Base-by-base conservation (phyloP, 2,329 filamentous ascomycete species). In the Ophiobolus disseminans region DNA sequence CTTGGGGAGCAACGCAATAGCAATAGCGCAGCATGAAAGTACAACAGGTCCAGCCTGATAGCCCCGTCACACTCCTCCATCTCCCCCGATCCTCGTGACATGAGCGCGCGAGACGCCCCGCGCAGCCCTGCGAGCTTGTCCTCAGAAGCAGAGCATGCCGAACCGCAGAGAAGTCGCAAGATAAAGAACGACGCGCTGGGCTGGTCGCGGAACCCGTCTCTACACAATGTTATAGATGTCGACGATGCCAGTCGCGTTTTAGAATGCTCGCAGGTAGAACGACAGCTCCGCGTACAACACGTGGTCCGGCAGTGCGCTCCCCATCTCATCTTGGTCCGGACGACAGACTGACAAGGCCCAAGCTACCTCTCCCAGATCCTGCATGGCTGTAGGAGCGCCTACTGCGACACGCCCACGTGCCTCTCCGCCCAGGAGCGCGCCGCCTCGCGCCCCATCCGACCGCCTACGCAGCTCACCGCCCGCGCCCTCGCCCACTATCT, bases 331-430 rank as follows among this genome's bases (percentile, higher is more conserved):
- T 4, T 19, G 3, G 7, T 37, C n/a, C 19, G 5, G 19, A 34
- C 2, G 5, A 9, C n/a, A 26, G n/a, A 19, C 30, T 45, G 21
- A 16, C 25, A 32, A n/a, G 40, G 16, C 19, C 32, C 8, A 26
- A 93, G 89, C 63, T 95, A 89, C 67, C 85, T 92, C 40, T 78
- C 83, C 25, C 91, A 96, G 73, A 83, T 96, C n/a, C 84, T 91
- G 47, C 82, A 89, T 57, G 91, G 91, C 55, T 96, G 91, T 69
- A 84, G 84, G 53, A 83, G 82, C 56, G 76, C 80, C 43, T 77
- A 80, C 41, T 96, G 91, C 73, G 79, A 78, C 26, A 93, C 86
- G 1, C 75, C 90, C 11, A 93, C 90, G 11, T 96, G 91, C 75
- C 88, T 93, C 65, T 91, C 86, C 53, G 91, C 84, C 69, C 85